Evolutionary conservation across 179 eudicot species (phyloP).

Genomic region (Beta corolliflora): DNA sequence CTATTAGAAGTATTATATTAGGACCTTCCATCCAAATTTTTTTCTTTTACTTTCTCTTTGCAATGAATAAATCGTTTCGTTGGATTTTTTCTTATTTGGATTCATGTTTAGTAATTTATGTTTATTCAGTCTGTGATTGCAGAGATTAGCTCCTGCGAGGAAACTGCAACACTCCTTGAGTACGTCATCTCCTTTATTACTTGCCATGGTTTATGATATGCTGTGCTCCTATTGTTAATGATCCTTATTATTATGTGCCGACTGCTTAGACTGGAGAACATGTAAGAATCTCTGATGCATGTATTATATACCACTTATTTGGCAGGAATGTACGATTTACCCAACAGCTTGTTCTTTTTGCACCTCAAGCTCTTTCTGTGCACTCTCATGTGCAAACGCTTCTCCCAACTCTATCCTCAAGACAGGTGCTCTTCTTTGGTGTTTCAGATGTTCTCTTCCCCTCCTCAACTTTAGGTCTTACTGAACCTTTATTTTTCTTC

Average conservation of each 20-base stretch:
- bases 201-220: slow-evolving; percentile 19
- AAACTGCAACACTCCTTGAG: slow-evolving; percentile 91
- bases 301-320: slow-evolving; percentile 22
- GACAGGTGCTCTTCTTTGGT: slow-evolving; percentile 65
- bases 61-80: not conserved
- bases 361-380: slow-evolving; percentile 94
- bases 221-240: slow-evolving; percentile 14
- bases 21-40: not conserved
- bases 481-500: not conserved
- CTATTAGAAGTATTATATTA: not conserved
- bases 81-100: slow-evolving; percentile 1
- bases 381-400: slow-evolving; percentile 93
- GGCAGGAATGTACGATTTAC: slow-evolving; percentile 89
- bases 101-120: slow-evolving; percentile 20
- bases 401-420: slow-evolving; percentile 91
- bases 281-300: slow-evolving; percentile 8
- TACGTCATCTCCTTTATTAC: slow-evolving; percentile 44
- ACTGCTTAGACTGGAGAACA: not conserved
- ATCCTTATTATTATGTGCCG: slow-evolving; percentile 4
- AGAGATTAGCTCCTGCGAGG: slow-evolving; percentile 87
- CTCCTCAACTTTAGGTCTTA: not conserved
- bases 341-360: slow-evolving; percentile 97
- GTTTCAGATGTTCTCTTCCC: not conserved
- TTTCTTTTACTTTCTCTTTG: not conserved
- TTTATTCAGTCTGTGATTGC: slow-evolving; percentile 80